Evolutionary conservation across 495 filamentous ascomycete species (phyloP).

Genomic region (Talaromyces liani): DNA sequence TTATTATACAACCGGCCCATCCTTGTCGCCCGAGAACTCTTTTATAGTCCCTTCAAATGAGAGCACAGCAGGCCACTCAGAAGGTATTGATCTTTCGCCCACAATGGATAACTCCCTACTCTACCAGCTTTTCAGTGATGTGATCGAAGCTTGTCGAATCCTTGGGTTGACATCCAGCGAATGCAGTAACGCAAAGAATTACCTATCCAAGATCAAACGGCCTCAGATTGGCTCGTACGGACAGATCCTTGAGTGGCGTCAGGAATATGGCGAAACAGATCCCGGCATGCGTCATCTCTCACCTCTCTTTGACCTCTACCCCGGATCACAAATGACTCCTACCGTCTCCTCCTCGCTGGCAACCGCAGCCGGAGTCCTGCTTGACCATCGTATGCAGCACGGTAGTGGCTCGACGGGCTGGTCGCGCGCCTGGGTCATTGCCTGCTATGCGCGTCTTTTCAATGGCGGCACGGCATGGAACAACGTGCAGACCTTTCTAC

Average conservation of each 20-base stretch:
- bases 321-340: constrained; percentile 19
- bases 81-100: constrained; percentile 20
- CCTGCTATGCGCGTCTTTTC: constrained; percentile 25
- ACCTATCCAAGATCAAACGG: constrained; percentile 14
- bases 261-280: constrained; percentile 28
- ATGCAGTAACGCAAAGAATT: not conserved
- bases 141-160: constrained; percentile 17
- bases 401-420: constrained; percentile 30
- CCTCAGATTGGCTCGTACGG: constrained; percentile 21
- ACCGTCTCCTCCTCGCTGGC: constrained; percentile 13
- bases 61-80: constrained; percentile 11
- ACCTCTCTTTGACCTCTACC: constrained; percentile 26
- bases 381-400: constrained; percentile 17
- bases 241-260: constrained; percentile 32
- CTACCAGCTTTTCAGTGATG: constrained; percentile 19
- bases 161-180: constrained; percentile 14
- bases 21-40: constrained; percentile 31
- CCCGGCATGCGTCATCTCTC: constrained; percentile 32
- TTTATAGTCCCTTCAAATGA: constrained; percentile 18
- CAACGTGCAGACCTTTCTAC: constrained; percentile 9
- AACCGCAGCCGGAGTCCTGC: constrained; percentile 17
- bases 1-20: constrained; percentile 26
- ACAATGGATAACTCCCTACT: constrained; percentile 35
- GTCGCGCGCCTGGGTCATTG: constrained; percentile 30
- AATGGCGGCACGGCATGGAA: constrained; percentile 22